Percentiles rank a stretch among this genome's conserved stretches.
These are phyloP conservation scores for Cladosporium colombiae DNA, from an alignment of 2,329 filamentous ascomycete species.

Conservation along the genomic window DNA sequence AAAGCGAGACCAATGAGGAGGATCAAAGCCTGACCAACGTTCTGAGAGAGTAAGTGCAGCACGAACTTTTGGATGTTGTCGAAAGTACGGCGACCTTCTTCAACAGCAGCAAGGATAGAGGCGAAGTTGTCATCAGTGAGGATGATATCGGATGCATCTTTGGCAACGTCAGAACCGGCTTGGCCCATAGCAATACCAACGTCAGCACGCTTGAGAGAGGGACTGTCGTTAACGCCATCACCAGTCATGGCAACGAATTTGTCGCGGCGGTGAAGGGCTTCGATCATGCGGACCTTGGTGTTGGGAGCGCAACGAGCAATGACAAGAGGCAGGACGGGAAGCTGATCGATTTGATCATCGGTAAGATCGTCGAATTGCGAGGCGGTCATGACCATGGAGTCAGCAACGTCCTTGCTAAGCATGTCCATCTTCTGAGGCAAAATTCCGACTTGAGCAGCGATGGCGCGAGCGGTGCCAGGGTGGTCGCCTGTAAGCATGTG, in stretches of 20 bases:
- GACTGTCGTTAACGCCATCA: conserved; percentile 84
- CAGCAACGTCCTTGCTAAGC: conserved; percentile 63
- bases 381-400: conserved; percentile 71
- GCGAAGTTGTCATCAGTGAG: conserved; percentile 88
- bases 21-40: conserved; percentile 86
- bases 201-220: conserved; percentile 76
- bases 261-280: conserved; percentile 75
- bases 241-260: conserved; percentile 85
- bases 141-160: conserved; percentile 80
- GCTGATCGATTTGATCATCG: conserved; percentile 71
- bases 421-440: conserved; percentile 60
- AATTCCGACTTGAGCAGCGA: conserved; percentile 77
- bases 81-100: conserved; percentile 81
- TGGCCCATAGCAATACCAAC: conserved; percentile 89
- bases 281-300: conserved; percentile 90
- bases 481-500: conserved; percentile 87
- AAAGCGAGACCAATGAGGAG: conserved; percentile 80
- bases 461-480: conserved; percentile 74
- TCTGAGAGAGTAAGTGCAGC: conserved; percentile 87
- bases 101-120: conserved; percentile 78
- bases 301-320: conserved; percentile 82
- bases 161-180: conserved; percentile 81
- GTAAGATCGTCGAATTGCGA: conserved; percentile 61
- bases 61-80: conserved; percentile 90
- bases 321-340: conserved; percentile 76